Conservation (phyloP, 169 alveolate genomes). For the Cryptosporidium muris region DNA sequence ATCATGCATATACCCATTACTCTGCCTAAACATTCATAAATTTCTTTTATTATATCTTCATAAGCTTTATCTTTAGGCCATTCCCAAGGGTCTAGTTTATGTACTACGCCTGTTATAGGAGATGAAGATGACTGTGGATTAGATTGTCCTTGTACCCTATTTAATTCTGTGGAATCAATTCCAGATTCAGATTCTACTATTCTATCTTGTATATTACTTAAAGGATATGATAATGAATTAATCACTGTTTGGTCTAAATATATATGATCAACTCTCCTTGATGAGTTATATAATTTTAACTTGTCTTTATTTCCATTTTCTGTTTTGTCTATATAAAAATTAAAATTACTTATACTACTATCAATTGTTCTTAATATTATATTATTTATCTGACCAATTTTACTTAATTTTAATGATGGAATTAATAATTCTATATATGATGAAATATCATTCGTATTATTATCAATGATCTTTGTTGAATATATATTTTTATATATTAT, state of each 20-base stretch:
- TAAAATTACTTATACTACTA: neutral
- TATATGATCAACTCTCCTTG: neutral
- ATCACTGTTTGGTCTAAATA: constrained; percentile 17
- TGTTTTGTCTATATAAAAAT: no score
- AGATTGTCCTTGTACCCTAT: no score
- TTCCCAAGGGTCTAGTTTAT: constrained; percentile 65
- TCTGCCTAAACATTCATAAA: constrained; percentile 91
- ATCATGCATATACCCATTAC: constrained; percentile 88
- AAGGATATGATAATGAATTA: constrained; percentile 6
- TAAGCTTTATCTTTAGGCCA: constrained; percentile 62
- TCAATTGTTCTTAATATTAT: constrained; percentile 23
- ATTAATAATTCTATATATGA: neutral
- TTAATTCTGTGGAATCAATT: neutral
- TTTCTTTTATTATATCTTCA: constrained; percentile 61
- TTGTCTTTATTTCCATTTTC: no score
- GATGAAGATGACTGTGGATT: no score
- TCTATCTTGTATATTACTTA: neutral
- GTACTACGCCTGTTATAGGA: constrained; percentile 13
- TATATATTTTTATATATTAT: constrained; percentile 35
- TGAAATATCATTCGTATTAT: neutral
- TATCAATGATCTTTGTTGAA: constrained; percentile 33
- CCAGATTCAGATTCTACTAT: constrained; percentile 3
- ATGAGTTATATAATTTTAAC: no score
- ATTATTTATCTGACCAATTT: constrained; percentile 16
- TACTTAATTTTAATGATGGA: constrained; percentile 59